Evolutionary conservation across 2,329 filamentous ascomycete genomes (phyloP), one percentile per base, ranked within the genome.

Genomic region (Ceratocystis eucalypticola): DNA sequence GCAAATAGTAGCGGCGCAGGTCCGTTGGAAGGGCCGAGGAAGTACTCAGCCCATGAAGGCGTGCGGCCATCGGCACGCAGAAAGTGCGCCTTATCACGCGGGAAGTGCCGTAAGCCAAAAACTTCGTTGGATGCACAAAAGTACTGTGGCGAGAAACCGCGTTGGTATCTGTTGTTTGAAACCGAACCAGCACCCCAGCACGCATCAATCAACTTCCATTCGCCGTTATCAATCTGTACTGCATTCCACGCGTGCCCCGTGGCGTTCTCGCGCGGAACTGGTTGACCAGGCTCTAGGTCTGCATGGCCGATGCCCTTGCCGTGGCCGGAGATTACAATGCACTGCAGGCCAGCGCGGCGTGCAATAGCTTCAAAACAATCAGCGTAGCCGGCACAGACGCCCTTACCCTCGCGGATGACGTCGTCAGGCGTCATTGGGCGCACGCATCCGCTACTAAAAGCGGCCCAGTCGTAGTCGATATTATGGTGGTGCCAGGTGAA

Each of bases 401-500:
- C 92, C 67, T 89, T 80, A 41, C 94, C 94, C 17, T 82, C 82
- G 37, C 85, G 81, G 10, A 97, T 83, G 0, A 88, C 93, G 41
- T 87, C 84, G 44, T 86, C 83, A 0, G 91, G 87, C 0, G 85
- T 87, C 53, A 84, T 85, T 6, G 82, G 79, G 69, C 85, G 81
- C 41, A 96, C 78, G 61, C 79, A 84, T 45, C 86, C 83, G 66
- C 81, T 83, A 72, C 95, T 95, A 77, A 96, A 96, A 28, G 86
- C 82, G 30, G 84, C 80, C 0, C 85, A 84, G 73, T 97, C 90
- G 74, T 97, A 99, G 61, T 81, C 81, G 67, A 99, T 86, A 71
- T 97, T 97, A 75, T 97, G 87, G 75, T 97, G 93, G 50, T 92
- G 85, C 94, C 94, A 99, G 0, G 89, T 90, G 74, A 97, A 97